These are phyloP conservation scores for Collybia nuda DNA, from an alignment of 768 basidiomycete species.

Conservation along the genomic window DNA sequence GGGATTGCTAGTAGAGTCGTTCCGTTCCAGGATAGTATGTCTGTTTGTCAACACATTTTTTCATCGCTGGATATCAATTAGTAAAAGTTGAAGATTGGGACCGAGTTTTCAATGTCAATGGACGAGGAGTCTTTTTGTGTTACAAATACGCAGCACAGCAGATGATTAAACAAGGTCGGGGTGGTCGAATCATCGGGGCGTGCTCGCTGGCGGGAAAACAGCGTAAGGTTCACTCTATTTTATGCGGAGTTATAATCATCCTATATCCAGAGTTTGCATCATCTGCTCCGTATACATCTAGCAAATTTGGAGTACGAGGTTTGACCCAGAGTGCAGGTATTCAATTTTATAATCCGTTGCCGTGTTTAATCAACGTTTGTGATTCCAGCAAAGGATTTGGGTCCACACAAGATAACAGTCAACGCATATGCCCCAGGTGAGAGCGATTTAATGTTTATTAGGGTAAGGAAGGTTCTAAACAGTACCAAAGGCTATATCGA, in stretches of 20 bases:
- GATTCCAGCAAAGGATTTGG: conserved; percentile 15
- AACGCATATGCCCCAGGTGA: conserved; percentile 20
- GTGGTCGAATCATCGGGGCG: conserved; percentile 44
- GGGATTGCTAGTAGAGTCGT: conserved; percentile 10
- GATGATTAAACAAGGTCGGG: conserved; percentile 43
- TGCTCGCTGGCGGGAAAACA: conserved; percentile 36
- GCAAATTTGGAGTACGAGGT: too few relatives aligned
- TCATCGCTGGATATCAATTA: neutral
- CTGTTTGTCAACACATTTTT: too few relatives aligned
- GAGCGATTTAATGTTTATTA: neutral
- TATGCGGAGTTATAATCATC: too few relatives aligned
- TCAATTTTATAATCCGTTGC: neutral
- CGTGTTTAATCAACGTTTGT: neutral
- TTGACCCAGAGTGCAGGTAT: too few relatives aligned
- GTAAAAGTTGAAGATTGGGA: conserved; percentile 31
- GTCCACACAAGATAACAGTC: conserved; percentile 18
- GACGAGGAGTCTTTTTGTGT: conserved; percentile 35
- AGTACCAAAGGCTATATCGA: neutral
- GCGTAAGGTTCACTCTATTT: conserved; percentile 17
- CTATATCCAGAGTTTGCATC: conserved; percentile 4
- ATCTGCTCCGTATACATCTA: neutral
- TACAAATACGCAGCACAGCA: conserved; percentile 39
- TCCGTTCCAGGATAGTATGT: conserved; percentile 23
- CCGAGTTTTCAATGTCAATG: conserved; percentile 29
- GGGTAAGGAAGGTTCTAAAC: neutral